Percentiles rank a stretch among this genome's conserved stretches.
Evolutionary conservation across 345 rosid species (phyloP).

Genomic region (Salix suchowensis): DNA sequence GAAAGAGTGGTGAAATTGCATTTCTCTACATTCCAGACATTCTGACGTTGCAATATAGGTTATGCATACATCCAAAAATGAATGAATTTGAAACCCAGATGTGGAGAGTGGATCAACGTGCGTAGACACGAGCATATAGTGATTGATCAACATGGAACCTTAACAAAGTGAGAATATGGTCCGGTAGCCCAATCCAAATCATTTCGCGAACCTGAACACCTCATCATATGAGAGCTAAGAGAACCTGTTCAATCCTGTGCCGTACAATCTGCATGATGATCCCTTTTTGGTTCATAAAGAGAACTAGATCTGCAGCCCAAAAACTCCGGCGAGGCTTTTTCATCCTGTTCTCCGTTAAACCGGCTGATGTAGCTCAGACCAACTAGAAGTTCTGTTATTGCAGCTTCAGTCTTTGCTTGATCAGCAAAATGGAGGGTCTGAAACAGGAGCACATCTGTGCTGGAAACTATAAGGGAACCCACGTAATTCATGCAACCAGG

Average conservation of each 20-base stretch:
- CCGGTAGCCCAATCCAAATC: neutral
- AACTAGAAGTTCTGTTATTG: slow-evolving; percentile 51
- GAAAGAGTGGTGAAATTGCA: neutral
- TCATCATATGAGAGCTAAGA: neutral
- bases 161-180: neutral
- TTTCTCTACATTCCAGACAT: neutral
- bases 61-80: slow-evolving; percentile 5
- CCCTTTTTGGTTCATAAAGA: slow-evolving; percentile 1
- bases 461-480: slow-evolving; percentile 8
- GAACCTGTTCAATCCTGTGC: neutral
- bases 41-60: neutral
- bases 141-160: neutral
- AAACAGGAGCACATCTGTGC: slow-evolving; percentile 47
- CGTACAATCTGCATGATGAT: neutral
- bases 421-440: slow-evolving; percentile 61
- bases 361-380: slow-evolving; percentile 53
- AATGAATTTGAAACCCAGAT: slow-evolving; percentile 11
- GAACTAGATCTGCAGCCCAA: neutral
- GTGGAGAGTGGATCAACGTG: slow-evolving; percentile 1
- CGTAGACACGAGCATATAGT: slow-evolving; percentile 4
- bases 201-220: too few relatives aligned
- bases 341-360: slow-evolving; percentile 21
- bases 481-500: too few relatives aligned
- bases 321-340: slow-evolving; percentile 10
- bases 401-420: slow-evolving; percentile 59